Conservation (phyloP, 2,329 filamentous ascomycete species). For the Anthostomella pinea region DNA sequence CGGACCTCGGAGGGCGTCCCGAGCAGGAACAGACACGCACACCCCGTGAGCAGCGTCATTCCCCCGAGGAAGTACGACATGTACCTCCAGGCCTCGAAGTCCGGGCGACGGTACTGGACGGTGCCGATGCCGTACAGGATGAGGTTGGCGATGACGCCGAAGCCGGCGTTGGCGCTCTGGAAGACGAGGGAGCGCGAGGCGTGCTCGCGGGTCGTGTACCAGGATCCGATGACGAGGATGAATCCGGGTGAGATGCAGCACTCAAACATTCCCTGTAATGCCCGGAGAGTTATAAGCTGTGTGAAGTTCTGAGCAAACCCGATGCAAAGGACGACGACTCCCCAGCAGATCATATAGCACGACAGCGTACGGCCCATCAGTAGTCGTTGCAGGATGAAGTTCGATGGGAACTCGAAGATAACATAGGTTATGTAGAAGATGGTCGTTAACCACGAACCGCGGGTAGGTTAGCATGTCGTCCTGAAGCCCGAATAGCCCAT, state of each 20-base stretch:
- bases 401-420: conserved; percentile 32
- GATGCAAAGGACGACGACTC: conserved; percentile 35
- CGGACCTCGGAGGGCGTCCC: conserved; percentile 38
- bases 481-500: conserved; percentile 31
- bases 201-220: conserved; percentile 38
- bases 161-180: conserved; percentile 38
- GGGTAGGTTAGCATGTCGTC: no score
- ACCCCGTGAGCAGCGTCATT: conserved; percentile 33
- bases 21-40: conserved; percentile 33
- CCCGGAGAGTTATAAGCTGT: conserved; percentile 34
- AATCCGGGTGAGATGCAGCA: conserved; percentile 39
- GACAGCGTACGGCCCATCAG: conserved; percentile 31
- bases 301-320: conserved; percentile 38
- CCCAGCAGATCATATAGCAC: conserved; percentile 34
- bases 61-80: conserved; percentile 38
- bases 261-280: conserved; percentile 37
- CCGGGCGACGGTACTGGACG: conserved; percentile 25
- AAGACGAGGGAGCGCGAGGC: conserved; percentile 35
- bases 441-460: conserved; percentile 34
- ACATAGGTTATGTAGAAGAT: conserved; percentile 34
- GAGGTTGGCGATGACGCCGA: conserved; percentile 34
- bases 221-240: conserved; percentile 34
- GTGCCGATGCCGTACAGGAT: conserved; percentile 37
- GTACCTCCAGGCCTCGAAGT: conserved; percentile 36
- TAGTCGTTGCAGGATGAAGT: conserved; percentile 31